Percentiles rank a stretch among this genome's conserved stretches.
phyloP scores from a whole-genome alignment of 352 stramenopile genomes.

The Globisporangium takayamanum region DNA sequence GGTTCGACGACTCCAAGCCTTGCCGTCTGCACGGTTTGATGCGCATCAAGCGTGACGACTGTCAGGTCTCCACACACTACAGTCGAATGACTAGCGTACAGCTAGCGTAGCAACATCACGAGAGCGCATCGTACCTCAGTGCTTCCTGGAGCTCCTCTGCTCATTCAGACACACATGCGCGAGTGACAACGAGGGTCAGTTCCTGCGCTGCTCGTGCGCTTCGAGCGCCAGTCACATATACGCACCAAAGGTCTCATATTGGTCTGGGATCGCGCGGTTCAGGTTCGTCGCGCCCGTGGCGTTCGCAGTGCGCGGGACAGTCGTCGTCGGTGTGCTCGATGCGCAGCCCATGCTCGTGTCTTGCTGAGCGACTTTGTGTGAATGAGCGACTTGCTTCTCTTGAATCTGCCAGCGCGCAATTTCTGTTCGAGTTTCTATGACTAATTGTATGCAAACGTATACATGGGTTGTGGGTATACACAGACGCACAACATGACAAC shows the following conservation, averaged over 20 bases:
- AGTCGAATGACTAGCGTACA: neutral
- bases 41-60: neutral
- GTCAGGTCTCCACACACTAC: neutral
- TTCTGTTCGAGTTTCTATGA: too few relatives aligned
- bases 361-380: neutral
- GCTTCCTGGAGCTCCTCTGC: constrained; percentile 60
- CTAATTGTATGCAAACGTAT: neutral
- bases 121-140: constrained; percentile 25
- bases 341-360: constrained; percentile 22
- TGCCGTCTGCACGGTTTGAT: constrained; percentile 20
- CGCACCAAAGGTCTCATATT: constrained; percentile 58
- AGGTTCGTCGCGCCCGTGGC: constrained; percentile 9
- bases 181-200: constrained; percentile 7
- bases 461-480: neutral
- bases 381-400: neutral
- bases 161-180: neutral
- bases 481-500: too few relatives aligned
- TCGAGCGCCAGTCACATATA: constrained; percentile 1
- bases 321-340: constrained; percentile 9
- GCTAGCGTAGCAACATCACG: too few relatives aligned
- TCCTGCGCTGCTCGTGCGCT: too few relatives aligned
- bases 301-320: neutral
- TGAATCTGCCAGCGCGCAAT: too few relatives aligned
- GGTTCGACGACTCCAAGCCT: constrained; percentile 56
- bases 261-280: constrained; percentile 43